Evolutionary conservation across 176 grass and related monocot species (phyloP), one percentile per base, ranked within the genome.

Genomic region (Musa beccarii): DNA sequence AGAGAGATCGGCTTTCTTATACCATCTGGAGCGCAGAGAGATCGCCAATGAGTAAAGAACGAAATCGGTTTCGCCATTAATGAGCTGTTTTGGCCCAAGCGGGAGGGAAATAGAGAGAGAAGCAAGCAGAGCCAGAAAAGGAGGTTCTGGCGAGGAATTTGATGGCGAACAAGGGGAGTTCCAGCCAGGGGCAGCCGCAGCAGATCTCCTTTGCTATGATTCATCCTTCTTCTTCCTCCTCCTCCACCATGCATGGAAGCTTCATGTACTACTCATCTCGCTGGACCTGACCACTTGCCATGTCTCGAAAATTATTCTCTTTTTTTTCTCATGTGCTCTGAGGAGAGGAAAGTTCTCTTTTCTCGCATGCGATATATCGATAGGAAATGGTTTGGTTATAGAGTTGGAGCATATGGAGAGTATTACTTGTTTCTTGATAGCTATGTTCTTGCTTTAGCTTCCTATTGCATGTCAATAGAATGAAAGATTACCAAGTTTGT

Each of bases 191-290:
- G 43, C 83, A 83, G 23, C 83, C 84, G 87, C 86, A 89, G 84
- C 84, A 83, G 73, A 93, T 87, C 68, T 89, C 85, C 61, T 93
- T 93, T 54, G 82, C 82, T 59, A 89, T 87, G 84, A 76, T 82
- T 73, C 81, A 75, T 54, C 74, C 87, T 9, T 76, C 90, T 20
- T 87, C 61, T 16, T 73, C 70, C 20, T 52, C 49, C n/a, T 51
- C 59, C 61, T 52, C 90, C 54, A 85, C 87, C 90, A 92, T 93
- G 90, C 84, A 93, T 24, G 87, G 75, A 62, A 87, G 78, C 87
- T 87, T 93, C 87, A 79, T 87, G 90, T 93, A 85, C 61, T 59
- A 59, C 19, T 17, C 17, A 66, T 75, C 34, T 43, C 34, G 34
- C 34, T 43, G 34, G 34, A 43, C 34, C 34, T 43, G 34, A 4